Percentiles rank a stretch among this genome's conserved stretches.
phyloP scores from a whole-genome alignment of 345 rosid species.

The Salix koriyanagi region DNA sequence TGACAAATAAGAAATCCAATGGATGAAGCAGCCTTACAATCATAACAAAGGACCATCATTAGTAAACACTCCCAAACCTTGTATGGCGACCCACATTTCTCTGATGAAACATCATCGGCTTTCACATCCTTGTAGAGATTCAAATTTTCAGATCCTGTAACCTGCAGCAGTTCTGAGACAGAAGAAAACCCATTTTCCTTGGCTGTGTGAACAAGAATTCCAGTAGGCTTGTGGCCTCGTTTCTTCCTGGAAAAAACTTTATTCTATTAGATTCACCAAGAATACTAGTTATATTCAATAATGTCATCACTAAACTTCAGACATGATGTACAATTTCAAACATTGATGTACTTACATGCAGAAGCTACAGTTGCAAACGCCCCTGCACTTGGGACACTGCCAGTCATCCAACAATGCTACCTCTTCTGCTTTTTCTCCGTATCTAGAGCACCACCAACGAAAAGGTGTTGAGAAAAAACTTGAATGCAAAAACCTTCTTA shows the following conservation, averaged over 20 bases:
- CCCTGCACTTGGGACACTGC: slow-evolving; percentile 80
- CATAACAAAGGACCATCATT: neutral
- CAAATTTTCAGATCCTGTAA: slow-evolving; percentile 38
- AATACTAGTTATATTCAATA: neutral
- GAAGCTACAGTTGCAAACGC: slow-evolving; percentile 72
- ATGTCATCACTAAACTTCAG: neutral
- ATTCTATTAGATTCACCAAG: slow-evolving; percentile 3
- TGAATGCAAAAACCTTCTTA: neutral
- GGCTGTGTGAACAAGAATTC: slow-evolving; percentile 54
- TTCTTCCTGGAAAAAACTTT: slow-evolving; percentile 49
- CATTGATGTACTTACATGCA: slow-evolving; percentile 54
- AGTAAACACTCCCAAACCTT: slow-evolving; percentile 25
- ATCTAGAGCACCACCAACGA: slow-evolving; percentile 35
- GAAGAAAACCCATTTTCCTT: slow-evolving; percentile 66
- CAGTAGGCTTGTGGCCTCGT: slow-evolving; percentile 69
- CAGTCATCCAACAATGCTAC: slow-evolving; percentile 45
- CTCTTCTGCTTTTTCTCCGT: slow-evolving; percentile 63
- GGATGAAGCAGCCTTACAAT: slow-evolving; percentile 1
- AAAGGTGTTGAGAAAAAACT: neutral
- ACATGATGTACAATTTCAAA: slow-evolving; percentile 4
- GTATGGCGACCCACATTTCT: slow-evolving; percentile 9
- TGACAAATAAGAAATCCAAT: neutral
- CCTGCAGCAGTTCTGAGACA: slow-evolving; percentile 57
- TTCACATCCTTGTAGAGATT: slow-evolving; percentile 18
- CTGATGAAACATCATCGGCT: slow-evolving; percentile 22